These are phyloP conservation scores for Erysimum cheiranthoides DNA, from an alignment of 345 rosid species.

Conservation along the genomic window DNA sequence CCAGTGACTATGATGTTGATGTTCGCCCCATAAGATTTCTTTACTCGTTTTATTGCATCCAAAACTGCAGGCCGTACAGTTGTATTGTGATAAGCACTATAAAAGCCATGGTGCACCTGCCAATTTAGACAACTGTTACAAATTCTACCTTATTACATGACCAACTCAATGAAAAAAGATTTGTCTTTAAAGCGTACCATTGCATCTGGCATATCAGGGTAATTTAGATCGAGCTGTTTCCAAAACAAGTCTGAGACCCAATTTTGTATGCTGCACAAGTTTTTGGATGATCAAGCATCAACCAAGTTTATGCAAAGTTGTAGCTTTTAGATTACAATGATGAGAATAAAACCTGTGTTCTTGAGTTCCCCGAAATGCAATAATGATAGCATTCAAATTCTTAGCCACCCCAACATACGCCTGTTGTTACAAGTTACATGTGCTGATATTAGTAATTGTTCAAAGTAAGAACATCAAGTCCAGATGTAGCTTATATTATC, in stretches of 20 bases:
- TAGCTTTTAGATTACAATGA: constrained; percentile 1
- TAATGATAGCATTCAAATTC: constrained; percentile 43
- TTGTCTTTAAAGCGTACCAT: constrained; percentile 60
- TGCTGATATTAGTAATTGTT: constrained; percentile 12
- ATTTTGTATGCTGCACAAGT: constrained; percentile 78
- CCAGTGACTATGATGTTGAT: constrained; percentile 81
- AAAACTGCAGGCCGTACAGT: constrained; percentile 82
- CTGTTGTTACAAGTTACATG: constrained; percentile 45
- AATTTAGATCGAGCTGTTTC: constrained; percentile 93
- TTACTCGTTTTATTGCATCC: constrained; percentile 63
- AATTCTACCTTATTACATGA: neutral
- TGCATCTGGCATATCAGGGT: constrained; percentile 96
- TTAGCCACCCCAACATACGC: constrained; percentile 55
- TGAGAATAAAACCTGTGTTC: constrained; percentile 42
- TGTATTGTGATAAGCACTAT: constrained; percentile 89
- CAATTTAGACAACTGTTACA: constrained; percentile 15
- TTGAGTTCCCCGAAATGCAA: constrained; percentile 49
- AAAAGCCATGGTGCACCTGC: constrained; percentile 96
- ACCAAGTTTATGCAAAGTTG: constrained; percentile 1
- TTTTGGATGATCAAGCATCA: constrained; percentile 25
- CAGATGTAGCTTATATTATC: constrained; percentile 9
- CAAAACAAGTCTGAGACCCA: constrained; percentile 91
- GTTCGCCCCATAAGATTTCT: constrained; percentile 61
- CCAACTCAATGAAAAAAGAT: constrained; percentile 12
- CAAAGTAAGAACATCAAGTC: neutral